These are phyloP conservation scores for Pseudevernia furfuracea DNA, from an alignment of 495 filamentous ascomycete species.

Conservation along the genomic window DNA sequence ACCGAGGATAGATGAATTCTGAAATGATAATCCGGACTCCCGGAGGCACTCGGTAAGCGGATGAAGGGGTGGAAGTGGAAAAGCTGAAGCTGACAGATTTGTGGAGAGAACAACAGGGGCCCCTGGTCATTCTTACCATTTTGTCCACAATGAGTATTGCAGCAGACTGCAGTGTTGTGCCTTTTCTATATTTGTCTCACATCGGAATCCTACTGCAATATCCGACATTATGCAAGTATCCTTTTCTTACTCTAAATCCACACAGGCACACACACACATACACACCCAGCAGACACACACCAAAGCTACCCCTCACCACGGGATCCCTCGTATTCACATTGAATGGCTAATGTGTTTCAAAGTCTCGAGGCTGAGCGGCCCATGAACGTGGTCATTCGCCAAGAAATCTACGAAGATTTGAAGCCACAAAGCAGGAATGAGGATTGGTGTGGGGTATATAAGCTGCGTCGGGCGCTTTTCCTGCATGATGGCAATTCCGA, in stretches of 20 bases:
- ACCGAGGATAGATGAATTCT: conserved; percentile 6
- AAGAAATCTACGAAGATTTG: conserved; percentile 3
- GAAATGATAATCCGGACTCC: no score
- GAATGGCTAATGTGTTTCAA: neutral
- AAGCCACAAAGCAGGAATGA: conserved; percentile 3
- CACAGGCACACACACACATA: no score
- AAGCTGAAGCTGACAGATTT: conserved; percentile 9
- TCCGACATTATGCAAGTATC: neutral
- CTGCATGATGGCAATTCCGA: conserved; percentile 7
- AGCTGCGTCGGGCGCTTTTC: conserved; percentile 13
- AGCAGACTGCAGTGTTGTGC: neutral
- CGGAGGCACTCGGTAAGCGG: neutral
- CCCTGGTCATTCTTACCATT: neutral
- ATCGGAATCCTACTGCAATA: neutral
- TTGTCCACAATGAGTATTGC: neutral
- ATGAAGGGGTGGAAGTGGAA: conserved; percentile 7
- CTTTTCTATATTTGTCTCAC: no score
- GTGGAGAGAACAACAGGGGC: conserved; percentile 11
- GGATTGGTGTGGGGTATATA: conserved; percentile 20
- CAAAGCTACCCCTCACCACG: neutral
- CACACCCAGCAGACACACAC: no score
- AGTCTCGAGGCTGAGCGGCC: neutral
- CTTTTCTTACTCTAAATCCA: neutral
- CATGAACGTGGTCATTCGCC: neutral
- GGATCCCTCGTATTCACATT: neutral